Base-by-base conservation (phyloP, 108 stramenopile species). In the Mediolabrus comicus region DNA sequence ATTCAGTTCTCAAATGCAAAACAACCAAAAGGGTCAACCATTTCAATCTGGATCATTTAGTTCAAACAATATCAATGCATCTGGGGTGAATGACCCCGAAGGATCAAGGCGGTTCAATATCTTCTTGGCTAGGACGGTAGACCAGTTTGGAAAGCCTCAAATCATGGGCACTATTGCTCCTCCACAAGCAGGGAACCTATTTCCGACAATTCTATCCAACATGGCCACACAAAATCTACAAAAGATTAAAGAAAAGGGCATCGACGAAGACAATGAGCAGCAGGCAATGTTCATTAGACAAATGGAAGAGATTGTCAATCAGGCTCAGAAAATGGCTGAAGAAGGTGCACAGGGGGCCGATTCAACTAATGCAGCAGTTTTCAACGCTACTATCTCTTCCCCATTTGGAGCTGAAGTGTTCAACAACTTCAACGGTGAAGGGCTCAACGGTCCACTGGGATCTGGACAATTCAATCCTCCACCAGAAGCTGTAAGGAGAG, bases 31-130 rank as follows among this genome's bases (percentile, higher is more conserved):
- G 0, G 34, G 56, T 8, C 43, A 29, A 51, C 68, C 41, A 0
- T 24, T 53, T 14, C 43, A 34, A 3, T 81, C 80, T 7, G 83
- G 79, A 43, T 82, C 87, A 34, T 90, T 94, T 71, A 80, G 82
- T 27, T 71, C 75, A 13, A 78, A 91, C 60, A 88, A 94, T 35
- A 82, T 84, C 33, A 90, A 93, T 66, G 88, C 90, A 31, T 89
- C 89, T 4, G 95, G 95, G 3, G 77, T 89, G 46, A 91, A 92
- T 66, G 95, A 95, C 75, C 95, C 95, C 24, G 87, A 85, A 34
- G 95, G 95, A 11, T 92, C 90, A 0, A 80, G 87, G 3, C 76
- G 95, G n/a, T 95, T 95, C 86, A 95, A 95, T 66, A 91, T 95
- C 66, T 95, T 95, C 68, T 66, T 95, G 56, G 85, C 95, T 1